Percentiles rank a stretch among this genome's conserved stretches.
These are phyloP conservation scores for Ophiostoma ips DNA, from an alignment of 2,329 filamentous ascomycete species.

Conservation along the genomic window DNA sequence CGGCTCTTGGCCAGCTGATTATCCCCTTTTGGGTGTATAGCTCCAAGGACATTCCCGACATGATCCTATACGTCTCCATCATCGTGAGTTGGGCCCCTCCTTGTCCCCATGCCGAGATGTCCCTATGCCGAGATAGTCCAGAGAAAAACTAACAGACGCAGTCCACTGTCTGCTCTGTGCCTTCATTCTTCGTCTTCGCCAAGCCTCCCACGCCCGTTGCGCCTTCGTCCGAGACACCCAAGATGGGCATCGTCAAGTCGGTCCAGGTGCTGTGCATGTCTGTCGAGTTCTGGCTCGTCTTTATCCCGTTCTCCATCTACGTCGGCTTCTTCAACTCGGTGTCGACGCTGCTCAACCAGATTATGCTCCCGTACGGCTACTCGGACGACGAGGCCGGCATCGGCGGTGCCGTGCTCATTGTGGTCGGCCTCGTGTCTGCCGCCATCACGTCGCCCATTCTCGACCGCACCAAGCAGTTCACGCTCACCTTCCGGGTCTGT, in stretches of 20 bases:
- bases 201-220: slow-evolving; percentile 64
- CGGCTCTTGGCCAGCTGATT: slow-evolving; percentile 75
- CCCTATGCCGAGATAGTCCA: too few species aligned
- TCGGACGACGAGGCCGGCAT: slow-evolving; percentile 75
- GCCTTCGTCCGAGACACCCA: slow-evolving; percentile 48
- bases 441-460: slow-evolving; percentile 70
- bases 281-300: slow-evolving; percentile 64
- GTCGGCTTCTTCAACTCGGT: slow-evolving; percentile 90
- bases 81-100: too few species aligned
- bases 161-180: slow-evolving; percentile 52
- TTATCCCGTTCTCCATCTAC: slow-evolving; percentile 70
- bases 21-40: slow-evolving; percentile 60
- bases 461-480: slow-evolving; percentile 70
- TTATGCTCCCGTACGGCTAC: slow-evolving; percentile 77
- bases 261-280: slow-evolving; percentile 40
- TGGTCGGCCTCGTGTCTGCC: slow-evolving; percentile 67
- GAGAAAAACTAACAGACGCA: slow-evolving; percentile 9
- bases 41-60: slow-evolving; percentile 54
- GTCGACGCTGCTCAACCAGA: slow-evolving; percentile 79
- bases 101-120: too few species aligned
- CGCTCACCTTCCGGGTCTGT: slow-evolving; percentile 56
- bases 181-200: slow-evolving; percentile 69
- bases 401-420: slow-evolving; percentile 75
- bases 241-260: slow-evolving; percentile 37
- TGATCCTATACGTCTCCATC: slow-evolving; percentile 74